Evolutionary conservation across 1,139 yeast species (phyloP), one percentile per base, ranked within the genome.

Genomic region (Scheffersomyces parashehatae): DNA sequence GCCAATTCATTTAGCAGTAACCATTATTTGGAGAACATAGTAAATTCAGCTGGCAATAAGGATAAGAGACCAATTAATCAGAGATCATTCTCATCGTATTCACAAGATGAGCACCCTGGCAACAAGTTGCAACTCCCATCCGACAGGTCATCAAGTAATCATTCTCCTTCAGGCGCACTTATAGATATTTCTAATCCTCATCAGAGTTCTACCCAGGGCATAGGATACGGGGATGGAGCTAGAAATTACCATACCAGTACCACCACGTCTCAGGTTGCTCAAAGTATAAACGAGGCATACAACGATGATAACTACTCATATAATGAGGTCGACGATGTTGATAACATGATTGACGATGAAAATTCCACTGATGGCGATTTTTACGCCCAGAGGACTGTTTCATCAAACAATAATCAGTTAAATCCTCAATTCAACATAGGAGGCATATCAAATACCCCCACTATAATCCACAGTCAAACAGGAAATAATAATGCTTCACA

Each of bases 281-380:
- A 44, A 13, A 52, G 54, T 35, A 46, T 51, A 3, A 52, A 49
- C 35, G 57, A 53, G 31, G 49, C 44, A 4, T 53, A 52, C 28
- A 49, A 47, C 14, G 58, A 53, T 12, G 57, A 53, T 8, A 54
- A 43, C 12, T 64, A 54, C 45, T 64, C 68, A 13, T 65, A 62
- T 40, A 67, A 65, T 38, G 72, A 66, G 14, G 62, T 62, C 3
- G 59, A 55, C 14, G 57, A 51, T 29, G 67, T 62, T 15, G 67
- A 59, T 15, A 63, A 59, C 36, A 55, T 57, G 28, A 54, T 62
- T 28, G 70, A 62, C 42, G 70, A 67, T 35, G 71, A 64, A 36
- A 52, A 56, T 1, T 66, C 70, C 4, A 66, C 65, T 9, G 74
- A 67, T 39, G 73, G 64, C 5, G 68, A 64, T 20, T 46, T 39